These are phyloP conservation scores for Candida gorgasii DNA, from an alignment of 805 yeast species.

Conservation along the genomic window DNA sequence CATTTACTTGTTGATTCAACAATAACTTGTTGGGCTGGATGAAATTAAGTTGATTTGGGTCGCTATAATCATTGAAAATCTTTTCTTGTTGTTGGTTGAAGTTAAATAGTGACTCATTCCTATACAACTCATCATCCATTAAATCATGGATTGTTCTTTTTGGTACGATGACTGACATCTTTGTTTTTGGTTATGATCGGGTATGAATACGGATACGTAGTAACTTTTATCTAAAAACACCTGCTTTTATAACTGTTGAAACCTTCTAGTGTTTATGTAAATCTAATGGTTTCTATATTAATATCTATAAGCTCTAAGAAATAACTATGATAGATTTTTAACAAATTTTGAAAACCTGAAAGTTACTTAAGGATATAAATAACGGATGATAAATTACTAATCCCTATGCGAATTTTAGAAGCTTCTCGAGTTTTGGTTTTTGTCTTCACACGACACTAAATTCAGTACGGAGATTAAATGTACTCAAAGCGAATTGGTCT, in stretches of 20 bases:
- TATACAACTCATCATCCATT: conserved; percentile 61
- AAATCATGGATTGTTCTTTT: conserved; percentile 58
- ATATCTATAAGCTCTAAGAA: not conserved
- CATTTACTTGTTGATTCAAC: conserved; percentile 6
- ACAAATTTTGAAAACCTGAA: not conserved
- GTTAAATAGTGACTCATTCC: conserved; percentile 16
- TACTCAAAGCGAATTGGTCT: not conserved
- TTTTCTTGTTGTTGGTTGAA: conserved; percentile 11
- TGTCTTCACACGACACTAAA: not conserved
- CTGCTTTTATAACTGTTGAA: not conserved
- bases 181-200: not conserved
- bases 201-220: conserved; percentile 1
- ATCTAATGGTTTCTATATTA: not conserved
- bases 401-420: conserved; percentile 7
- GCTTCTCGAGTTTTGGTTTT: conserved; percentile 8
- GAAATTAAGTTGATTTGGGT: conserved; percentile 16
- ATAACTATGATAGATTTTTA: not conserved
- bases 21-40: conserved; percentile 16
- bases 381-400: conserved; percentile 6
- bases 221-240: not conserved
- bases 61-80: conserved; percentile 18
- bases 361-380: conserved; percentile 5
- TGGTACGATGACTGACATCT: conserved; percentile 54
- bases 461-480: not conserved
- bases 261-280: not conserved